Evolutionary conservation across 805 yeast species (phyloP).

Genomic region (Clavispora phyllophila): DNA sequence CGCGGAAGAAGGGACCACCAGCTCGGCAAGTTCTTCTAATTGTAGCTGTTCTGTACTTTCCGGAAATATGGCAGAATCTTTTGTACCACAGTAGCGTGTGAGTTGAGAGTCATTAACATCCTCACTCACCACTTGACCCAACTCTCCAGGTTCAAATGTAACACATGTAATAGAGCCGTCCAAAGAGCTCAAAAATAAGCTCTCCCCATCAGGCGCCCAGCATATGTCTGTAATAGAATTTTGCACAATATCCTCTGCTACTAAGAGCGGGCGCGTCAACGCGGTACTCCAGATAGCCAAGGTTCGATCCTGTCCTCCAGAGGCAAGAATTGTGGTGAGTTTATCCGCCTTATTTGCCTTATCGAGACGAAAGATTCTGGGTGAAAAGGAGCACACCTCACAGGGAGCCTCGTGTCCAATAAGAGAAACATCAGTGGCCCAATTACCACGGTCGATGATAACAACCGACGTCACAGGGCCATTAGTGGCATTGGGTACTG

Average conservation of each 20-base stretch:
- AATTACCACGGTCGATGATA: constrained; percentile 67
- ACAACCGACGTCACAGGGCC: constrained; percentile 77
- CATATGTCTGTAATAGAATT: constrained; percentile 83
- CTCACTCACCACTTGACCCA: constrained; percentile 63
- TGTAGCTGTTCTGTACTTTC: constrained; percentile 77
- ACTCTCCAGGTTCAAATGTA: constrained; percentile 56
- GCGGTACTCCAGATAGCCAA: constrained; percentile 85
- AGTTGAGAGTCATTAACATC: constrained; percentile 61
- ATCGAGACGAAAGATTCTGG: constrained; percentile 52
- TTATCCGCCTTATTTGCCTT: constrained; percentile 18
- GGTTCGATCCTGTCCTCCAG: constrained; percentile 92
- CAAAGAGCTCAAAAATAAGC: constrained; percentile 69
- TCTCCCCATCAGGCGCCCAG: constrained; percentile 81
- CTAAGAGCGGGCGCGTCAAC: constrained; percentile 69
- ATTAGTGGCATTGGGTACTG: constrained; percentile 81
- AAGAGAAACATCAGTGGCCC: constrained; percentile 71
- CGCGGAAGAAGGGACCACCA: neutral
- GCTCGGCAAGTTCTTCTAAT: constrained; percentile 41
- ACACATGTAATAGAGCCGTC: constrained; percentile 79
- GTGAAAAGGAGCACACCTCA: constrained; percentile 73
- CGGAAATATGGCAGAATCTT: constrained; percentile 79
- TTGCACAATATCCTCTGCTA: constrained; percentile 67
- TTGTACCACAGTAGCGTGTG: constrained; percentile 81
- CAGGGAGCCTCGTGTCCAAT: constrained; percentile 85
- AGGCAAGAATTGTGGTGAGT: constrained; percentile 74